A percentile compares a stretch with the other conserved stretches of the same genome.
These are phyloP conservation scores for Linnemannia exigua DNA, from an alignment of 192 early-diverging fungal species.

Conservation along the genomic window DNA sequence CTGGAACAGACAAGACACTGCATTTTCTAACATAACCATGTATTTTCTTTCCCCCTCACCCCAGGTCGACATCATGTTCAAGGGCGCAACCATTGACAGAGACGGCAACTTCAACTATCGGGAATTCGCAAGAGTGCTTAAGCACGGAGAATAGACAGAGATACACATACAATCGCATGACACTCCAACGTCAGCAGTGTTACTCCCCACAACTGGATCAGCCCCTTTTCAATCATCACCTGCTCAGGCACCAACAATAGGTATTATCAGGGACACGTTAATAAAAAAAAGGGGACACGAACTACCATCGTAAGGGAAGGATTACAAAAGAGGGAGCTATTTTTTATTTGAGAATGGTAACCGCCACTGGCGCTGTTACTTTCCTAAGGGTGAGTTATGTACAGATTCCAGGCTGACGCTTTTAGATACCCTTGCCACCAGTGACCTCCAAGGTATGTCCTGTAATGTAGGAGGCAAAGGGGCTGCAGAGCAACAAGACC, in stretches of 20 bases:
- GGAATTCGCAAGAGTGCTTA: conserved; percentile 92
- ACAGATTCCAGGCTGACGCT: not conserved
- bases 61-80: conserved; percentile 93
- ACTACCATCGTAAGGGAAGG: not conserved
- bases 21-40: not conserved
- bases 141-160: conserved; percentile 84
- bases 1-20: not conserved
- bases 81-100: conserved; percentile 84
- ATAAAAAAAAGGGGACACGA: not conserved
- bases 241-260: not conserved
- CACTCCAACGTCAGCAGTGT: not conserved
- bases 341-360: not conserved
- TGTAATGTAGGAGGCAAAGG: conserved; percentile 69
- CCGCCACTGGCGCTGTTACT: not conserved
- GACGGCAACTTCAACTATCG: conserved; percentile 90
- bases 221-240: not conserved
- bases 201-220: not conserved
- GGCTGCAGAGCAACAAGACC: conserved; percentile 69
- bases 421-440: conserved; percentile 73
- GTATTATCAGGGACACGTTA: not conserved
- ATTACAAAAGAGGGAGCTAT: not conserved
- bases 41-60: not conserved
- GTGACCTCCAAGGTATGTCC: conserved; percentile 74
- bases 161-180: not conserved
- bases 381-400: not conserved